Percentiles rank a stretch among this genome's conserved stretches.
Evolutionary conservation across 2,329 filamentous ascomycete genomes (phyloP).

Genomic region (Xylariaceae sp.): DNA sequence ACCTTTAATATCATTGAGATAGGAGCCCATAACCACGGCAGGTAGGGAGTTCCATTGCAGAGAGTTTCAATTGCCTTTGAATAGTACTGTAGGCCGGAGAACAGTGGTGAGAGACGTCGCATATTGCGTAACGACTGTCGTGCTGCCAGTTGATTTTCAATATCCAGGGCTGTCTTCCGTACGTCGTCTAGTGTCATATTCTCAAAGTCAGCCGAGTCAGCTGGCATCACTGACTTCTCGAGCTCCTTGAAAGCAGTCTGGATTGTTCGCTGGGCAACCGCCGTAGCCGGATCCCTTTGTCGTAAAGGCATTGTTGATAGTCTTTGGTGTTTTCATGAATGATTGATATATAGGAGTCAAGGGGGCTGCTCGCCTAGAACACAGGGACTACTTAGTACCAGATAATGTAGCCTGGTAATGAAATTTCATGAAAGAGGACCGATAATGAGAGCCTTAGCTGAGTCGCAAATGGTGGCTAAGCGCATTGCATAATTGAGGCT

Average conservation of each 20-base stretch:
- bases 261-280: conserved; percentile 1
- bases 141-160: conserved; percentile 16
- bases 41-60: conserved; percentile 49
- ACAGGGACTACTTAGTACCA: too few relatives aligned
- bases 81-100: conserved; percentile 47
- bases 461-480: too few relatives aligned
- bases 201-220: neutral
- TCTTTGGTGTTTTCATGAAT: neutral
- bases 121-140: conserved; percentile 44
- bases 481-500: neutral
- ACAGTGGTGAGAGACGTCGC: conserved; percentile 45
- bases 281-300: neutral
- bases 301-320: neutral
- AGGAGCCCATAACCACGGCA: conserved; percentile 49
- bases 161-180: conserved; percentile 1
- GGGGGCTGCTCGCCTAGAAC: too few relatives aligned
- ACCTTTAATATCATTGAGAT: conserved; percentile 44
- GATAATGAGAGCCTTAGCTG: too few relatives aligned
- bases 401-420: too few relatives aligned
- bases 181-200: conserved; percentile 7
- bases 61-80: conserved; percentile 46
- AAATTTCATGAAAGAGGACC: too few relatives aligned
- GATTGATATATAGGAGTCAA: neutral
- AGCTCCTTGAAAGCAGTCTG: neutral
- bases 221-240: neutral